Percentiles rank a stretch among this genome's conserved stretches.
Evolutionary conservation across 441 rosid genomes (phyloP).

Genomic region (Viola pubescens): DNA sequence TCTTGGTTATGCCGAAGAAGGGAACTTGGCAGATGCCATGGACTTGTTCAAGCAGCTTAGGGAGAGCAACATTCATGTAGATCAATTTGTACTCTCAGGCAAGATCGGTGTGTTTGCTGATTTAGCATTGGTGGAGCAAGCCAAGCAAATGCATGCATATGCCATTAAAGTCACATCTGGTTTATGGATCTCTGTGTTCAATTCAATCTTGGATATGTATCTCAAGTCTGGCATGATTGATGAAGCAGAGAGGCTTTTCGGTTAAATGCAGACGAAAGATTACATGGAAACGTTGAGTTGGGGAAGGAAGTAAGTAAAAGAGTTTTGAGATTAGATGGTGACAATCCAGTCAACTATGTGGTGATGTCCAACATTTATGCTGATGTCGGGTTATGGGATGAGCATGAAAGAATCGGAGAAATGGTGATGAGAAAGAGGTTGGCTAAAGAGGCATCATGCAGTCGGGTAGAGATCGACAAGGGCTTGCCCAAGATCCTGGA

Average conservation of each 20-base stretch:
- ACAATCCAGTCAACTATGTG: constrained; percentile 70
- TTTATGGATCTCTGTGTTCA: constrained; percentile 49
- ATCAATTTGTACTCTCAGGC: constrained; percentile 65
- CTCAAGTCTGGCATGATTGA: constrained; percentile 69
- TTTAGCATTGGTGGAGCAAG: constrained; percentile 70
- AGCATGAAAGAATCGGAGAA: constrained; percentile 48
- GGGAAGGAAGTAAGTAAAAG: constrained; percentile 64
- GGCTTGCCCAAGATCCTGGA: constrained; percentile 55
- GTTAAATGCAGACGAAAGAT: constrained; percentile 42
- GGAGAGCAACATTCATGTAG: constrained; percentile 30
- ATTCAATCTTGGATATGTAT: constrained; percentile 77
- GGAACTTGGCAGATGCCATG: constrained; percentile 53
- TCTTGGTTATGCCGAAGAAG: constrained; percentile 79
- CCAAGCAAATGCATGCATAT: constrained; percentile 75
- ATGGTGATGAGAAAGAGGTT: constrained; percentile 39
- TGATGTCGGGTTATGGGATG: constrained; percentile 62
- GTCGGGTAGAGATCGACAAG: constrained; percentile 79
- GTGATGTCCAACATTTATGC: constrained; percentile 80
- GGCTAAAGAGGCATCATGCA: constrained; percentile 68
- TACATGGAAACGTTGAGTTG: constrained; percentile 57
- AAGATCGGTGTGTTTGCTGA: constrained; percentile 76
- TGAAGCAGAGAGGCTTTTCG: constrained; percentile 54
- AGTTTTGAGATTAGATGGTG: constrained; percentile 45
- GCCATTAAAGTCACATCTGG: constrained; percentile 56
- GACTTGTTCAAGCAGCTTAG: constrained; percentile 30